A percentile compares a stretch with the other conserved stretches of the same genome.
These are phyloP conservation scores for Yamadazyma ubonensis DNA, from an alignment of 805 yeast species.

Conservation along the genomic window DNA sequence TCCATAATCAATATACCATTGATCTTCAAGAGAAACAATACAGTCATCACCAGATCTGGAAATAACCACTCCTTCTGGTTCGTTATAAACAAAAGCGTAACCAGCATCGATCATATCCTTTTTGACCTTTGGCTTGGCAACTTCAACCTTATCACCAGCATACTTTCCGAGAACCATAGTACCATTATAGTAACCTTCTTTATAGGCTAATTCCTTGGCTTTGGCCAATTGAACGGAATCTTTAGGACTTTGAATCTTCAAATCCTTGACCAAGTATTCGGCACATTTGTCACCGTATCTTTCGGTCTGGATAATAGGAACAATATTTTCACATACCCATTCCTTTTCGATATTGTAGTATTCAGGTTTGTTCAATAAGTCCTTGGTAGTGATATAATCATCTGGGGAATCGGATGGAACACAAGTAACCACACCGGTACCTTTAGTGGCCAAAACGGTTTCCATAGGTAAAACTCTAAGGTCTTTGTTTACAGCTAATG, in stretches of 20 bases:
- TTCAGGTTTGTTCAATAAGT: slow-evolving; percentile 85
- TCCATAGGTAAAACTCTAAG: slow-evolving; percentile 95
- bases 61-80: slow-evolving; percentile 86
- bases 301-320: slow-evolving; percentile 75
- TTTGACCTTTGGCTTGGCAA: slow-evolving; percentile 83
- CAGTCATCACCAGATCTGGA: slow-evolving; percentile 97
- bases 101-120: slow-evolving; percentile 75
- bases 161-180: slow-evolving; percentile 75
- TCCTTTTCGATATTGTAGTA: slow-evolving; percentile 80
- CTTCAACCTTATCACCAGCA: slow-evolving; percentile 86
- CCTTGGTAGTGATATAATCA: slow-evolving; percentile 84
- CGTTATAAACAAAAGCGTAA: slow-evolving; percentile 85
- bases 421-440: slow-evolving; percentile 99
- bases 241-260: slow-evolving; percentile 93
- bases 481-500: slow-evolving; percentile 66
- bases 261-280: slow-evolving; percentile 73
- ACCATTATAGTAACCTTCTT: slow-evolving; percentile 96
- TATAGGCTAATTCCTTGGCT: slow-evolving; percentile 94
- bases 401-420: slow-evolving; percentile 99
- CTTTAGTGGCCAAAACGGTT: slow-evolving; percentile 89
- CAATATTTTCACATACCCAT: slow-evolving; percentile 77
- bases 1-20: slow-evolving; percentile 98
- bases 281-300: slow-evolving; percentile 90
- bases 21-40: slow-evolving; percentile 95
- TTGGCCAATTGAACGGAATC: slow-evolving; percentile 81